Conservation (phyloP, 1,284 basidiomycete species). For the Neonothopanus nambi region DNA sequence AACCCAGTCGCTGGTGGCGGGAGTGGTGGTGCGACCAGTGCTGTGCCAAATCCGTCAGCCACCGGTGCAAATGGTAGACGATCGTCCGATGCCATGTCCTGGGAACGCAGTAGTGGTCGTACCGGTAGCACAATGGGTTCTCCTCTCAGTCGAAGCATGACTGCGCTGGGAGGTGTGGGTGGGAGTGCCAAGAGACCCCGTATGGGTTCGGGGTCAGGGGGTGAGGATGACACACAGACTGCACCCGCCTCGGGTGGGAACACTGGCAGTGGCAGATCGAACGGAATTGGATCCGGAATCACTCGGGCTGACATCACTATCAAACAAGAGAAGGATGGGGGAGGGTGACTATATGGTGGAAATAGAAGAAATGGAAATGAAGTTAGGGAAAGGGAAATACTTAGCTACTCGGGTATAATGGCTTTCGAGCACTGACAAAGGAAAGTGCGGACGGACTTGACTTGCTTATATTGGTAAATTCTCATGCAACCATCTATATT, state of each 20-base stretch:
- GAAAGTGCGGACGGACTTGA: too few species aligned
- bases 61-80: constrained; percentile 6
- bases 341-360: not conserved
- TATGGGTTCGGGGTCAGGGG: constrained; percentile 6
- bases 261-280: not conserved
- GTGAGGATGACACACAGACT: constrained; percentile 9
- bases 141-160: constrained; percentile 7
- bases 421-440: too few species aligned
- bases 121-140: constrained; percentile 1
- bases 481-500: too few species aligned
- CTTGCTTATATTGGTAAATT: too few species aligned
- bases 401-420: too few species aligned
- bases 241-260: constrained; percentile 5
- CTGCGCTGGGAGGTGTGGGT: not conserved
- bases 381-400: too few species aligned
- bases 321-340: constrained; percentile 12
- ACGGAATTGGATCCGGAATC: too few species aligned
- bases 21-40: not conserved
- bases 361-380: too few species aligned
- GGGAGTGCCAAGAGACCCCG: constrained; percentile 6
- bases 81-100: constrained; percentile 5
- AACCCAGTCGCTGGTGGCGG: constrained; percentile 4
- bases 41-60: not conserved
- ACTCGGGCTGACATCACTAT: constrained; percentile 5
- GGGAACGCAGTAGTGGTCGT: constrained; percentile 10